Conservation (phyloP, 306 rosid genomes). For the Glycine soja region DNA sequence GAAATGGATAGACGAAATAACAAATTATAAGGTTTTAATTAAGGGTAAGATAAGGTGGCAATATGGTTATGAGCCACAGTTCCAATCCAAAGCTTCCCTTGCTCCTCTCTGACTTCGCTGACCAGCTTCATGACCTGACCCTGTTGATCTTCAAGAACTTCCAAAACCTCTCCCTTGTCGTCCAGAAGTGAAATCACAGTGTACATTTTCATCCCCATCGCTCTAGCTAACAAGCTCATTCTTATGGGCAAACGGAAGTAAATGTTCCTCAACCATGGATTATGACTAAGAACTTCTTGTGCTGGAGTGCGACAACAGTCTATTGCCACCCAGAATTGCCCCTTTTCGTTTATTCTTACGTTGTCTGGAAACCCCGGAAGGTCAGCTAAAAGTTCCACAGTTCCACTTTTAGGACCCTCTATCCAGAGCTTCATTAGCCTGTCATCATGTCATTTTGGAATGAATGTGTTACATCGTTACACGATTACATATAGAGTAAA, state of each 20-base stretch:
- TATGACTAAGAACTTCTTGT: conserved; percentile 71
- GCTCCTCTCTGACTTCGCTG: conserved; percentile 80
- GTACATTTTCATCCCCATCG: conserved; percentile 91
- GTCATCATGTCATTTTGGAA: too few species aligned
- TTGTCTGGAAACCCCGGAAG: conserved; percentile 96
- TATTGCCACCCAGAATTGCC: conserved; percentile 90
- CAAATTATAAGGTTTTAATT: too few species aligned
- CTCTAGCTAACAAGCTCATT: conserved; percentile 70
- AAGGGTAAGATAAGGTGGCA: conserved; percentile 82
- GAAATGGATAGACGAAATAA: neutral
- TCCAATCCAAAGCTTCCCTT: conserved; percentile 93
- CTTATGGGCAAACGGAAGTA: conserved; percentile 79
- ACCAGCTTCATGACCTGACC: conserved; percentile 85
- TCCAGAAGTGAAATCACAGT: conserved; percentile 69
- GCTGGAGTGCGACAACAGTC: conserved; percentile 86
- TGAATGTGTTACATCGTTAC: too few species aligned
- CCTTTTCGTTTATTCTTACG: conserved; percentile 75
- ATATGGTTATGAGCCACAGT: conserved; percentile 95
- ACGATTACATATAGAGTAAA: too few species aligned
- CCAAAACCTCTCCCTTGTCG: conserved; percentile 71
- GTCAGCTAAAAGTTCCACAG: conserved; percentile 61
- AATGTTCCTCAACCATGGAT: conserved; percentile 81
- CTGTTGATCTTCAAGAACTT: conserved; percentile 80
- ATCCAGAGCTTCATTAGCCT: conserved; percentile 76
- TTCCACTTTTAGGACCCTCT: conserved; percentile 63